These are phyloP conservation scores for Silene latifolia DNA, from an alignment of 148 eudicot species.

Conservation along the genomic window DNA sequence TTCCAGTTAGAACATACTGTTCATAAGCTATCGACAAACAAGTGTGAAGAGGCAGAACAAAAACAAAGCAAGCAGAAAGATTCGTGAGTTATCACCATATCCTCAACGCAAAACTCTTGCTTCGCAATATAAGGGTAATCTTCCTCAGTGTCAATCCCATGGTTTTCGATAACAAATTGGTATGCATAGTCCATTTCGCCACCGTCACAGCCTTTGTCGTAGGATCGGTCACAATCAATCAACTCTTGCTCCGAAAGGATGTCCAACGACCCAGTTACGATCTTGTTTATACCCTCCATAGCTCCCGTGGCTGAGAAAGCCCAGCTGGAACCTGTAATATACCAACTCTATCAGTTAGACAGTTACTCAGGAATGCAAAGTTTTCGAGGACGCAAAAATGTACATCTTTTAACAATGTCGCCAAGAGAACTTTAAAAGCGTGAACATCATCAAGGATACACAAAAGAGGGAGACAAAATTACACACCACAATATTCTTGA, in stretches of 20 bases:
- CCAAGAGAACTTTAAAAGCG: too few relatives aligned
- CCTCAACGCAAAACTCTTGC: constrained; percentile 54
- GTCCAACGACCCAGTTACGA: constrained; percentile 67
- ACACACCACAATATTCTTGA: constrained; percentile 93
- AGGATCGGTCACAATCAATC: constrained; percentile 76
- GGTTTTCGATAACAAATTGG: constrained; percentile 58
- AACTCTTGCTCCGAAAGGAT: constrained; percentile 95
- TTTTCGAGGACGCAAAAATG: too few relatives aligned
- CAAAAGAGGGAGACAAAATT: background rate
- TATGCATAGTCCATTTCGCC: constrained; percentile 95
- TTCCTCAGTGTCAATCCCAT: constrained; percentile 83
- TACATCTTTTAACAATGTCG: too few relatives aligned
- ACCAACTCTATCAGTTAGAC: too few relatives aligned
- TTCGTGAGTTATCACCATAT: constrained; percentile 57
- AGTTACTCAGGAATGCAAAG: too few relatives aligned
- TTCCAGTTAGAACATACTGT: background rate
- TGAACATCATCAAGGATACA: too few relatives aligned
- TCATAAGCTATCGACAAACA: too few relatives aligned
- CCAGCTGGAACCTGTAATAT: constrained; percentile 88
- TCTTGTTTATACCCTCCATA: constrained; percentile 84
- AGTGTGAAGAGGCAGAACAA: too few relatives aligned
- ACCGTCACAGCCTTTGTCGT: constrained; percentile 75
- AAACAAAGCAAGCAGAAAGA: background rate
- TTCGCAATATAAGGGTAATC: constrained; percentile 68
- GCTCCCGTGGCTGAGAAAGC: constrained; percentile 96